Percentiles rank a stretch among this genome's conserved stretches.
These are phyloP conservation scores for Vigna reflexopilosa DNA, from an alignment of 306 rosid species.

Conservation along the genomic window DNA sequence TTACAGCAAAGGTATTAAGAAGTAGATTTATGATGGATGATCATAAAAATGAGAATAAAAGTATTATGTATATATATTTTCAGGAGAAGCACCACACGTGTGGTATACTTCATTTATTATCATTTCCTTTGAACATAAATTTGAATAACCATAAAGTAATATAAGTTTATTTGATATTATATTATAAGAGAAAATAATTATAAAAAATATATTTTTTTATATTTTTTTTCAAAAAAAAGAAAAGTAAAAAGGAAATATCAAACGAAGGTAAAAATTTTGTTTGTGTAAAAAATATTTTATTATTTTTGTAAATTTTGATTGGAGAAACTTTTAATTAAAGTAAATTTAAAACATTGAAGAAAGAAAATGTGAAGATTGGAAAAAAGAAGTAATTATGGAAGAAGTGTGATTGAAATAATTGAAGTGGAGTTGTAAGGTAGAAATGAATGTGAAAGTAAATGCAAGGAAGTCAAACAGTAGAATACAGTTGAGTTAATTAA, in stretches of 20 bases:
- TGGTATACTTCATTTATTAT: neutral
- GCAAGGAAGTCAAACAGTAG: slow-evolving; percentile 7
- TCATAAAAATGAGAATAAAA: neutral
- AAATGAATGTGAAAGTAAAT: slow-evolving; percentile 6
- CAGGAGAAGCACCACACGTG: neutral
- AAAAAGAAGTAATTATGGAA: neutral
- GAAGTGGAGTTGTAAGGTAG: neutral
- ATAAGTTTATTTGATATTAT: too few species aligned
- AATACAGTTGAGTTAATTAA: neutral
- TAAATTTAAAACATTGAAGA: neutral
- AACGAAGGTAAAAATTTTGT: too few species aligned
- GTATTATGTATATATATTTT: neutral
- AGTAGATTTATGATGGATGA: neutral
- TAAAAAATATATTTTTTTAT: too few species aligned
- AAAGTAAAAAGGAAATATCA: too few species aligned
- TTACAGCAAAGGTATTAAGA: neutral
- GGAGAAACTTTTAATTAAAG: neutral
- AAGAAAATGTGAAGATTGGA: neutral
- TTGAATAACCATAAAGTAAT: too few species aligned
- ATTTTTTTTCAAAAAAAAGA: too few species aligned
- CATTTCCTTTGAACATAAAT: neutral
- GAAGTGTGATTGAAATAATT: neutral
- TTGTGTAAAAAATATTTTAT: too few species aligned
- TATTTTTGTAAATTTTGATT: too few species aligned
- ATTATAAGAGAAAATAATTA: too few species aligned